Evolutionary conservation across 371 early-diverging fungal species (phyloP).

Genomic region (Zychaea mexicana): DNA sequence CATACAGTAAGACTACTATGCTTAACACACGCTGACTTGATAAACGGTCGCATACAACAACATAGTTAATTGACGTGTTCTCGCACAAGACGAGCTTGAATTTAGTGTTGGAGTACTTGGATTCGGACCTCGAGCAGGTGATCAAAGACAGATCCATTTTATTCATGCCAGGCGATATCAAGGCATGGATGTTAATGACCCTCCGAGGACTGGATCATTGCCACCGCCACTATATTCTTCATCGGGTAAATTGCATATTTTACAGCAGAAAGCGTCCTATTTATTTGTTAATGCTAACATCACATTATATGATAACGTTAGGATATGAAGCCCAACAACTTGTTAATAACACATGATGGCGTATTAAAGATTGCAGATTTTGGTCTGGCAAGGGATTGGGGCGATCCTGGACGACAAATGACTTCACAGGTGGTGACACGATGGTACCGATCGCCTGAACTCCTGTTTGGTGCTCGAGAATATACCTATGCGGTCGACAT

Average conservation of each 20-base stretch:
- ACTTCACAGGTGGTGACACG: constrained; percentile 95
- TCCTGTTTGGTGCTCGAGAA: constrained; percentile 91
- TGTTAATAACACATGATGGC: constrained; percentile 91
- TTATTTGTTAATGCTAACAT: background rate
- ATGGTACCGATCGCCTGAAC: constrained; percentile 99
- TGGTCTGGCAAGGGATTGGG: constrained; percentile 96
- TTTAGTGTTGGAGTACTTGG: constrained; percentile 95
- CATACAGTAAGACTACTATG: no score
- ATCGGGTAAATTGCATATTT: constrained; percentile 67
- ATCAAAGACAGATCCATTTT: constrained; percentile 94
- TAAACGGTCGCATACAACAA: constrained; percentile 7
- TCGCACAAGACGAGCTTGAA: constrained; percentile 92
- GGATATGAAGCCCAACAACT: constrained; percentile 99
- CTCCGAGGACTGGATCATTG: constrained; percentile 93
- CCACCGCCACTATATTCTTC: constrained; percentile 93
- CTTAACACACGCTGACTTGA: no score
- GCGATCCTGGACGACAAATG: constrained; percentile 81
- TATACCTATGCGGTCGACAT: constrained; percentile 96
- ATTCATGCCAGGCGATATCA: constrained; percentile 97
- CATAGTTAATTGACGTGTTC: constrained; percentile 92
- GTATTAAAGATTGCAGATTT: constrained; percentile 99
- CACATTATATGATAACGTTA: constrained; percentile 13
- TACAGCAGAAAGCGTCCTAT: background rate
- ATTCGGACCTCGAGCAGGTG: constrained; percentile 96
- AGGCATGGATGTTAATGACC: constrained; percentile 99